Conservation (phyloP, 1,284 basidiomycete species). For the Xanthoconium separans region DNA sequence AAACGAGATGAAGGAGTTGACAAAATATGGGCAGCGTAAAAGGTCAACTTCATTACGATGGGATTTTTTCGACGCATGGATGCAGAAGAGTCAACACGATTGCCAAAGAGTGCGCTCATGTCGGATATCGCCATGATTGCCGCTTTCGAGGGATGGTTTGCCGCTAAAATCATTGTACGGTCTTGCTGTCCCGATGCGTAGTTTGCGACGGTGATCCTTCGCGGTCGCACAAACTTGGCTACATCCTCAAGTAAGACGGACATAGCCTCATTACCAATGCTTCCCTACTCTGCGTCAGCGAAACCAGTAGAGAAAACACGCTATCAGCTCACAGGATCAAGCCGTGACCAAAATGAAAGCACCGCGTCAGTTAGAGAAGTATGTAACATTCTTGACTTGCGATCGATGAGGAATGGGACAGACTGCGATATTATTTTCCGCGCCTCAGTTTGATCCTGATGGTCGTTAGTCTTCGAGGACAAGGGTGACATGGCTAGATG, state of each 20-base stretch:
- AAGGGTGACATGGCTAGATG: slow-evolving; percentile 59
- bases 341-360: slow-evolving; percentile 62
- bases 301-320: neutral
- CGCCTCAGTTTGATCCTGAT: slow-evolving; percentile 46
- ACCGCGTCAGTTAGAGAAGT: slow-evolving; percentile 47
- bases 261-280: slow-evolving; percentile 46
- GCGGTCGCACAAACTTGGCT: slow-evolving; percentile 48
- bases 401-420: slow-evolving; percentile 62
- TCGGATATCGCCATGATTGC: slow-evolving; percentile 30
- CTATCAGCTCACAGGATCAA: slow-evolving; percentile 44
- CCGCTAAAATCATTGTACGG: neutral
- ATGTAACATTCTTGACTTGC: slow-evolving; percentile 51
- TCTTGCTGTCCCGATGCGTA: slow-evolving; percentile 5
- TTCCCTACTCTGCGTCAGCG: slow-evolving; percentile 37
- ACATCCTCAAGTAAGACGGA: slow-evolving; percentile 54
- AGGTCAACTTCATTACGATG: slow-evolving; percentile 26
- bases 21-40: slow-evolving; percentile 45
- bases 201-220: slow-evolving; percentile 34
- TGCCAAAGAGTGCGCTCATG: slow-evolving; percentile 21
- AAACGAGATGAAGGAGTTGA: slow-evolving; percentile 34
- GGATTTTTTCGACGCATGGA: slow-evolving; percentile 7
- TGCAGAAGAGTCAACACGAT: neutral
- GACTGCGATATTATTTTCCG: slow-evolving; percentile 47
- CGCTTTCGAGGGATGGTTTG: slow-evolving; percentile 21
- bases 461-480: slow-evolving; percentile 36